A percentile compares a stretch with the other conserved stretches of the same genome.
Evolutionary conservation across 73 alveolate genomes (phyloP).

Genomic region (Paramecium bursaria): DNA sequence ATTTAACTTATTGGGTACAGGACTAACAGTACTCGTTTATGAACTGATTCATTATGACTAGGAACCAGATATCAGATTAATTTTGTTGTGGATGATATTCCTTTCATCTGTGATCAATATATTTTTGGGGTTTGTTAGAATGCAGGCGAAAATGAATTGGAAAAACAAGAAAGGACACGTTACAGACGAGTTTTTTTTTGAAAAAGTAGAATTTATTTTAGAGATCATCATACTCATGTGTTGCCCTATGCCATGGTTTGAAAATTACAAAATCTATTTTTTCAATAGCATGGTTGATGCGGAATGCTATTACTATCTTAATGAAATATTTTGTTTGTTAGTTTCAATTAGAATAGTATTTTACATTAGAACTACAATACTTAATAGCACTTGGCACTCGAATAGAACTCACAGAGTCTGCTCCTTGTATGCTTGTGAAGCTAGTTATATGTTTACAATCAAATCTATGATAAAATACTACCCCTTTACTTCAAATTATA

Average conservation of each 20-base stretch:
- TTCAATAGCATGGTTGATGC: conserved; percentile 68
- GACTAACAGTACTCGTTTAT: conserved; percentile 66
- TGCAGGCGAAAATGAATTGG: conserved; percentile 75
- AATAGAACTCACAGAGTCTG: conserved; percentile 84
- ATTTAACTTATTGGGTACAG: conserved; percentile 73
- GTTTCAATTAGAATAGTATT: conserved; percentile 73
- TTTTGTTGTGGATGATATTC: conserved; percentile 66
- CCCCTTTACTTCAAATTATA: conserved; percentile 71
- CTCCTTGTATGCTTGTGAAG: conserved; percentile 80
- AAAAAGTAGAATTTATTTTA: conserved; percentile 66
- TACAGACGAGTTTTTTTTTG: conserved; percentile 66
- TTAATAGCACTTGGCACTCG: conserved; percentile 73
- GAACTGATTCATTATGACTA: conserved; percentile 66
- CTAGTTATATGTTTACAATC: conserved; percentile 75
- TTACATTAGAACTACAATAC: conserved; percentile 73
- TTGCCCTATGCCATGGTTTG: conserved; percentile 79
- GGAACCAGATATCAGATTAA: conserved; percentile 11
- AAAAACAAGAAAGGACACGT: conserved; percentile 68
- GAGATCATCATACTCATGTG: conserved; percentile 71
- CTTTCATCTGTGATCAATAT: conserved; percentile 24
- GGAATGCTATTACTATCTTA: conserved; percentile 67
- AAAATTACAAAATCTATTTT: conserved; percentile 57
- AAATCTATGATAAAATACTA: conserved; percentile 78
- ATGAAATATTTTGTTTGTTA: conserved; percentile 71
- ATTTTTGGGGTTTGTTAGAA: conserved; percentile 69